These are phyloP conservation scores for Cocos nucifera DNA, from an alignment of 176 grass and related monocot genomes.

Conservation along the genomic window DNA sequence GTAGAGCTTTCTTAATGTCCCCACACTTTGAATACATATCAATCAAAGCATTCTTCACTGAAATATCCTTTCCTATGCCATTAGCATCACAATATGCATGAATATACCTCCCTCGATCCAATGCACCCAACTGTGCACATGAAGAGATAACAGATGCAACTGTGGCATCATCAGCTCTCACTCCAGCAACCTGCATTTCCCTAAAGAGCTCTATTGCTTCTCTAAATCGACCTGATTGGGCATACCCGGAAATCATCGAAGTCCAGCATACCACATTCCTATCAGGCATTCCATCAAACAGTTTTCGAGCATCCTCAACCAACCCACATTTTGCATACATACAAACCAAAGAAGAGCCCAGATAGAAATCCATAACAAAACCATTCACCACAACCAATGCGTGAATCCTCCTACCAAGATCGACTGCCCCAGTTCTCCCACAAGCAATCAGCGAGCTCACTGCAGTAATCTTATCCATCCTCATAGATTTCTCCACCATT, in stretches of 20 bases:
- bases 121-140: conserved; percentile 67
- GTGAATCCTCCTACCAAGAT: conserved; percentile 50
- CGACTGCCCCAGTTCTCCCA: conserved; percentile 34
- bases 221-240: conserved; percentile 50
- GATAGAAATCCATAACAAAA: conserved; percentile 47
- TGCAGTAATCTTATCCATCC: conserved; percentile 60
- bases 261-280: conserved; percentile 81
- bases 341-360: conserved; percentile 65
- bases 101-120: conserved; percentile 57
- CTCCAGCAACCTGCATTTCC: conserved; percentile 55
- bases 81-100: conserved; percentile 68
- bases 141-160: conserved; percentile 78
- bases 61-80: conserved; percentile 44
- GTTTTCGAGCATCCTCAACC: conserved; percentile 45
- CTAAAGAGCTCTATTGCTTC: conserved; percentile 68
- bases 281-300: conserved; percentile 56
- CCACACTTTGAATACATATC: conserved; percentile 96
- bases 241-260: conserved; percentile 74
- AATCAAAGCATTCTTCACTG: conserved; percentile 73
- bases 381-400: conserved; percentile 55
- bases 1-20: conserved; percentile 58
- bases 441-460: conserved; percentile 65
- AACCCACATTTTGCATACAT: conserved; percentile 80
- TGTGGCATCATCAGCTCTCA: conserved; percentile 58
- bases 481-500: conserved; percentile 40